A percentile compares a stretch with the other conserved stretches of the same genome.
phyloP scores from a whole-genome alignment of 345 rosid genomes.

The Eucalyptus grandis region DNA sequence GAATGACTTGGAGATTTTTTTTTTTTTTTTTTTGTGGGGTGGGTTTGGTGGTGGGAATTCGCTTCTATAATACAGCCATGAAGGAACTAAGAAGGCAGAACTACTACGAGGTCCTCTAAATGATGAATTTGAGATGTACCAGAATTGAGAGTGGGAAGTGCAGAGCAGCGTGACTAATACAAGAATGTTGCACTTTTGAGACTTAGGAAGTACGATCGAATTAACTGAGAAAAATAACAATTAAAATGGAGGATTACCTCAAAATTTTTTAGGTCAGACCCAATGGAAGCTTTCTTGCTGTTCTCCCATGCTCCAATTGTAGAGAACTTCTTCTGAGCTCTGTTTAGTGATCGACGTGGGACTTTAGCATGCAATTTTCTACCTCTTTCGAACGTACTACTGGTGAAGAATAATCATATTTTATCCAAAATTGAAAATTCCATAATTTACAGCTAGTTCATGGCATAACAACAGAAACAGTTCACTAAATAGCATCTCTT shows the following conservation, averaged over 20 bases:
- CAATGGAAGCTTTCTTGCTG: slow-evolving; percentile 41
- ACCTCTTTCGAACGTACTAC: not conserved
- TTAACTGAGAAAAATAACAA: not conserved
- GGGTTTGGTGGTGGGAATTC: not conserved
- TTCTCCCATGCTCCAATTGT: slow-evolving; percentile 46
- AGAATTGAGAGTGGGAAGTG: not conserved
- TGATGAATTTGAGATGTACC: not conserved
- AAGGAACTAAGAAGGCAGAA: not conserved
- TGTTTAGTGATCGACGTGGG: not conserved
- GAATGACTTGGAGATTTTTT: not conserved
- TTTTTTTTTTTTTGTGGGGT: too few relatives aligned
- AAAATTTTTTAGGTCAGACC: slow-evolving; percentile 33
- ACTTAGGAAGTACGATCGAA: not conserved
- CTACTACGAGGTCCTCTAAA: not conserved
- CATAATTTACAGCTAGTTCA: not conserved
- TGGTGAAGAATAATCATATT: not conserved
- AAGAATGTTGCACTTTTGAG: not conserved
- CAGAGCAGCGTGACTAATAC: not conserved
- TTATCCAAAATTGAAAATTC: not conserved
- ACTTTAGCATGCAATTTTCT: not conserved
- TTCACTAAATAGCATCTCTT: not conserved
- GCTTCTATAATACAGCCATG: not conserved
- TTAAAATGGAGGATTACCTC: slow-evolving; percentile 20
- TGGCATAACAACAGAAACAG: not conserved
- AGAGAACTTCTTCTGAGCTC: slow-evolving; percentile 54